Conservation (phyloP, 352 stramenopile species). For the Pythium sukuiense region DNA sequence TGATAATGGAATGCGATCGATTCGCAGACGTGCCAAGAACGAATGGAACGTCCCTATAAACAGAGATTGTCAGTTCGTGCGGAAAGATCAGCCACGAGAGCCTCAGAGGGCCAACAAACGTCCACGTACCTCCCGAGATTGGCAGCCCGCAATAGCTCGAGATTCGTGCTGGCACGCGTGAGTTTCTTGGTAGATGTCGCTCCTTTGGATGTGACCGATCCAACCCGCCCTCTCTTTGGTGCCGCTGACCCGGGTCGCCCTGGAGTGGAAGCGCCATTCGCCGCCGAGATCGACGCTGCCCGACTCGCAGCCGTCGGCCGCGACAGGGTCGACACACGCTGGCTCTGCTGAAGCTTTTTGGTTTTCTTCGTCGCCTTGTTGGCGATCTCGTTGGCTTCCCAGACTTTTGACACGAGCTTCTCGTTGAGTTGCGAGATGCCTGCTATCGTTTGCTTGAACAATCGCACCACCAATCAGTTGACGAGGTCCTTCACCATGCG, state of each 20-base stretch:
- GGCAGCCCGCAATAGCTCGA: constrained; percentile 57
- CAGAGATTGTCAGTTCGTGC: too few species aligned
- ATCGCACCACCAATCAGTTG: not conserved
- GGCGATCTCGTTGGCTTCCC: constrained; percentile 54
- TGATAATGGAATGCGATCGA: constrained; percentile 70
- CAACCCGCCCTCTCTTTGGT: constrained; percentile 17
- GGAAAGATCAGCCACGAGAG: too few species aligned
- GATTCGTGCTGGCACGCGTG: constrained; percentile 44
- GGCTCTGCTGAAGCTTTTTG: constrained; percentile 53
- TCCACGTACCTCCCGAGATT: constrained; percentile 63
- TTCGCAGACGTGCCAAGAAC: constrained; percentile 55
- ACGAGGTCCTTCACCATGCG: not conserved
- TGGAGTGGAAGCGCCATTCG: constrained; percentile 8
- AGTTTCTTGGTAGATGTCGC: constrained; percentile 32
- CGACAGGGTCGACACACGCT: constrained; percentile 48
- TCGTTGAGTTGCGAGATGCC: constrained; percentile 73
- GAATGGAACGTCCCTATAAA: constrained; percentile 60
- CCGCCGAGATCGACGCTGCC: constrained; percentile 24
- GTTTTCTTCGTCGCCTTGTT: constrained; percentile 59
- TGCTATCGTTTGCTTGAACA: constrained; percentile 54
- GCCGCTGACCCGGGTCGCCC: not conserved
- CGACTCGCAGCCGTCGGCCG: constrained; percentile 58
- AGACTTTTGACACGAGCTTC: constrained; percentile 63
- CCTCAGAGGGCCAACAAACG: not conserved
- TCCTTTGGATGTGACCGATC: constrained; percentile 12